Evolutionary conservation across 2,329 filamentous ascomycete genomes (phyloP), one percentile per base, ranked within the genome.

Genomic region (Colletotrichum lini): DNA sequence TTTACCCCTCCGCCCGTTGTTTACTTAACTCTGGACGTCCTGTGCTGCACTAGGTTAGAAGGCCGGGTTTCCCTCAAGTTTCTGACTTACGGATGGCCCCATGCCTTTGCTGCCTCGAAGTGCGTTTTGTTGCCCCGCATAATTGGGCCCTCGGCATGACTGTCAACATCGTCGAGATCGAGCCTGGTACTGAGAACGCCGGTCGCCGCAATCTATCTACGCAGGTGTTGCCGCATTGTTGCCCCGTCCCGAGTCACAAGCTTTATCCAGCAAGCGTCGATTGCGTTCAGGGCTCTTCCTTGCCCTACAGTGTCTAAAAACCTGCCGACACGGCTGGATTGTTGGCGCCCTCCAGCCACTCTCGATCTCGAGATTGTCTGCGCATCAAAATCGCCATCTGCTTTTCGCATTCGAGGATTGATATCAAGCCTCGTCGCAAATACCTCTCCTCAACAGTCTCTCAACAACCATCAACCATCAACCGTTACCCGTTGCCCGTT

Each of bases 1-100:
- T 65, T 58, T 40, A 58, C 52, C 54, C 62, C 63, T 65, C 65
- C 59, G 30, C 63, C 56, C 56, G 30, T 45, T 56, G 63, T 70
- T 70, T 70, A 56, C 30, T 52, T 15, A 35, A 47, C n/a, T 50
- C 63, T 61, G 40, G 35, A 18, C 62, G 44, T 59, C 18, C 47
- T 59, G 44, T 54, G 15, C 47, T 59, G 54, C 62, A 21, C 23
- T 38, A 52, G 60, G 30, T 35, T 9, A 35, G 30, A 26, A 16
- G 50, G n/a, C 45, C 40, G 50, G 57, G 49, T 38, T 47, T 58
- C 15, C 23, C 35, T 44, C 23, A 52, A 23, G 13, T 53, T 23
- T 10, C 38, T 63, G 61, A 9, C 54, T 54, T 12, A n/a, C 42
- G 18, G 18, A 40, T 21, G 21, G n/a, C n/a, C n/a, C 53, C 16